Evolutionary conservation across 1,284 basidiomycete genomes (phyloP), one percentile per base, ranked within the genome.

Genomic region (Sanguinoderma infundibulare): DNA sequence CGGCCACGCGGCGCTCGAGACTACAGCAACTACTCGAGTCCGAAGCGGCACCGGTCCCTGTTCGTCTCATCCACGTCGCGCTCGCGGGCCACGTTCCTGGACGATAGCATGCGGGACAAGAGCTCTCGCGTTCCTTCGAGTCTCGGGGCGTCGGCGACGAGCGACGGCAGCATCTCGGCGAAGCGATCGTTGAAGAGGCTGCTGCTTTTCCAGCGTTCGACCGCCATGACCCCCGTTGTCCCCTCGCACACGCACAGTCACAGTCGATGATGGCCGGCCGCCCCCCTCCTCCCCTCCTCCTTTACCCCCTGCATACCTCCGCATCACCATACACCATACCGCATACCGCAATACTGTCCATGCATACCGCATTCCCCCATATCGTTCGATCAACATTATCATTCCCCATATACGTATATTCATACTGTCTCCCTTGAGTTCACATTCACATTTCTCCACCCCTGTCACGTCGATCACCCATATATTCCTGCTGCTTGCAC

Each of bases 11-110:
- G 47, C 15, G 32, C 14, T 24, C 30, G 54, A n/a, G 49, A 34
- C 20, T 32, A 39, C 20, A 28, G 22, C 40, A 61, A 55, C 50
- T 62, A 59, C 22, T 42, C 62, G 15, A 38, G 61, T 24, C 67
- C 69, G 47, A 69, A 65, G 55, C 51, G 67, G 46, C 68, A 71
- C 39, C 70, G 70, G 56, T 71, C 72, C 15, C 63, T 73, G 30
- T 70, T 73, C 47, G 63, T 64, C 34, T 67, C 69, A 15, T 59
- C 69, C 10, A 34, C 49, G 47, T 59, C 67, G 40, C 67, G 66
- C 35, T 55, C 62, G 44, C 59, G 64, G 20, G 66, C 14, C 34
- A 22, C 10, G 3, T 49, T 49, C 30, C 28, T n/a, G 20, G 49
- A 51, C 20, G 49, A 35, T 9, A 51, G 32, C 4, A 22, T 51